These are phyloP conservation scores for Agaricus bisporus DNA, from an alignment of 768 basidiomycete genomes.

Conservation along the genomic window DNA sequence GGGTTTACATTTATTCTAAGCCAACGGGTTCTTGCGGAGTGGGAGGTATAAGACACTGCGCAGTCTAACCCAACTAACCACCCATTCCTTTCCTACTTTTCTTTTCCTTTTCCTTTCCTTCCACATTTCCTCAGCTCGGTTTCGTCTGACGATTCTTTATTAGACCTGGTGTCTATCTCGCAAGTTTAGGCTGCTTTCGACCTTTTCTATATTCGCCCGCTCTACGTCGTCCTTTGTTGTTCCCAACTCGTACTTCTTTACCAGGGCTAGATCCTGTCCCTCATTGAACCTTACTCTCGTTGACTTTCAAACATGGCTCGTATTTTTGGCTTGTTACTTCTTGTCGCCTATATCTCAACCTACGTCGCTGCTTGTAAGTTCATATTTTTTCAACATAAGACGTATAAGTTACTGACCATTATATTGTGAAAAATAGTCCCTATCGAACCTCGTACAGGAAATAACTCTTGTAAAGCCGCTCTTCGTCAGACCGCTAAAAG, in stretches of 20 bases:
- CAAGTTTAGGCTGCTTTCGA: background rate
- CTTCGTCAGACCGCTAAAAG: conserved; percentile 19
- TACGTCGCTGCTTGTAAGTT: conserved; percentile 1
- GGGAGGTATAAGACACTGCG: background rate
- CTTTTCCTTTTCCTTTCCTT: no score
- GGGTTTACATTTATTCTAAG: no score
- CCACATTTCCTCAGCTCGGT: no score
- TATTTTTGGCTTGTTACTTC: background rate
- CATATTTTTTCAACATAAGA: background rate
- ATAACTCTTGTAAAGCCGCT: conserved; percentile 17
- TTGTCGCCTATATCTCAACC: background rate
- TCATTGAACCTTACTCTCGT: background rate
- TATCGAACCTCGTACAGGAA: conserved; percentile 8
- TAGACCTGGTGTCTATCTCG: conserved; percentile 9
- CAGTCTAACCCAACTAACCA: background rate
- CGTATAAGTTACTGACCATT: background rate
- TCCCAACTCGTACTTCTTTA: background rate
- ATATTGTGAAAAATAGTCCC: background rate
- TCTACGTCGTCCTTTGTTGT: background rate
- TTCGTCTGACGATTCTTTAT: background rate
- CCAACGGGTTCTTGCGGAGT: background rate
- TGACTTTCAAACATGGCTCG: conserved; percentile 2
- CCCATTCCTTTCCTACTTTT: background rate
- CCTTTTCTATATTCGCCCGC: background rate
- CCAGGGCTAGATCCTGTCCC: conserved; percentile 2